A percentile compares a stretch with the other conserved stretches of the same genome.
Evolutionary conservation across 2,329 filamentous ascomycete genomes (phyloP).

Genomic region (Verticillium longisporum): DNA sequence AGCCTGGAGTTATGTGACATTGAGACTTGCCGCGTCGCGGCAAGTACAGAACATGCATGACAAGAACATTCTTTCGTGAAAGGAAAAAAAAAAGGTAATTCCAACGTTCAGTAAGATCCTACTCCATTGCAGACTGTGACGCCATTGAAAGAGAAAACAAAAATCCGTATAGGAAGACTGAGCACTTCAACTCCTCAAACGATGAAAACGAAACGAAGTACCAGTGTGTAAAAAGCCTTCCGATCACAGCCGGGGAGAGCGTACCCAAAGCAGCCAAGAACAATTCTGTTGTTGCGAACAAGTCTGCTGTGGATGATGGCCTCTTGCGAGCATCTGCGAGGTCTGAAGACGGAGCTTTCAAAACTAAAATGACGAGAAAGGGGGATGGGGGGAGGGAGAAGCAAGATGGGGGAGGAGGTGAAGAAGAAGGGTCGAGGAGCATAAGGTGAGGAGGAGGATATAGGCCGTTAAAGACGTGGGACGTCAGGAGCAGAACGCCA

Average conservation of each 20-base stretch:
- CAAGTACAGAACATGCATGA: background rate
- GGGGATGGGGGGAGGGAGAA: too few species aligned
- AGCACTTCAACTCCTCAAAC: conserved; percentile 10
- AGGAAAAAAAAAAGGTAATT: conserved; percentile 9
- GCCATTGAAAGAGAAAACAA: conserved; percentile 7
- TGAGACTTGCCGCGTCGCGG: background rate
- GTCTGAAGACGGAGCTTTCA: background rate
- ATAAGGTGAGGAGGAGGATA: too few species aligned
- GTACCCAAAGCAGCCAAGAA: background rate
- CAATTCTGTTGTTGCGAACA: background rate
- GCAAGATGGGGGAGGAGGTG: background rate
- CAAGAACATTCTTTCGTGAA: background rate
- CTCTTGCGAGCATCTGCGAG: background rate
- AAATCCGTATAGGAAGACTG: background rate
- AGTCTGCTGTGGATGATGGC: background rate
- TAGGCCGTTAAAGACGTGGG: too few species aligned
- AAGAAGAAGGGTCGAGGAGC: too few species aligned
- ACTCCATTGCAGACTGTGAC: background rate
- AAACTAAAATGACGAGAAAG: background rate
- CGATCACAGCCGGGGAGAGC: background rate
- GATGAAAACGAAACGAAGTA: conserved; percentile 4
- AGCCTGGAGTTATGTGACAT: background rate
- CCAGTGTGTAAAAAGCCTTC: background rate
- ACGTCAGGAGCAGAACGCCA: background rate
- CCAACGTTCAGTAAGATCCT: background rate